Base-by-base conservation (phyloP, 108 stramenopile species). In the Nannochloropsis oceanica region DNA sequence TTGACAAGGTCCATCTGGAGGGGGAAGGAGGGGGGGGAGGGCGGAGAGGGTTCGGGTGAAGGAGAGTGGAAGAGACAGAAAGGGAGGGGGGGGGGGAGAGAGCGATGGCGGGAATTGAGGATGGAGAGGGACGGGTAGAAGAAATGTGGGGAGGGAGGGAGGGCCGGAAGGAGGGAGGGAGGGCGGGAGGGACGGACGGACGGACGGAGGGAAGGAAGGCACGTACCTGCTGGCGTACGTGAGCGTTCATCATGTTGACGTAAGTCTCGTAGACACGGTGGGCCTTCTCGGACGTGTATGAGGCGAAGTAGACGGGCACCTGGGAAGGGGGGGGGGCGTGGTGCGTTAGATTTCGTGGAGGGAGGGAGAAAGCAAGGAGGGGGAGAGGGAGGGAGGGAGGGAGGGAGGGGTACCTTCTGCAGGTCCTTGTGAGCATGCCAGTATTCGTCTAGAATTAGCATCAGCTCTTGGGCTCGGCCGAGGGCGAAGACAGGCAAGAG, bases 241-340 rank as follows among this genome's bases (percentile, higher is more conserved):
- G 91, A 8, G 91, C 93, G 89, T 98, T 99, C 97, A 99, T 99
- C 96, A 97, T 97, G 87, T 98, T 97, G 44, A 96, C 93, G 91
- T 97, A 99, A 11, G 98, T 98, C 86, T 97, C 95, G 92, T 98
- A 99, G 13, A 99, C 96, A 13, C 97, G 92, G 84, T 97, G 89
- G 8, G 96, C 95, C 83, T 95, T 89, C 13, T 87, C 91, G 11
- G 96, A 96, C 89, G 96, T 88, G 81, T 96, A 95, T 79, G 94
- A 94, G 11, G 85, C 85, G 44, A 81, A 81, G 12, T 25, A 81
- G 22, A 81, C 80, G 85, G 85, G 43, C n/a, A n/a, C n/a, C n/a
- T n/a, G n/a, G n/a, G n/a, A n/a, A n/a, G n/a, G n/a, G n/a, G n/a
- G n/a, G n/a, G n/a, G n/a, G n/a, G n/a, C n/a, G n/a, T n/a, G n/a